A percentile compares a stretch with the other conserved stretches of the same genome.
phyloP scores from a whole-genome alignment of 1,284 basidiomycete species.

The Malassezia psittaci region DNA sequence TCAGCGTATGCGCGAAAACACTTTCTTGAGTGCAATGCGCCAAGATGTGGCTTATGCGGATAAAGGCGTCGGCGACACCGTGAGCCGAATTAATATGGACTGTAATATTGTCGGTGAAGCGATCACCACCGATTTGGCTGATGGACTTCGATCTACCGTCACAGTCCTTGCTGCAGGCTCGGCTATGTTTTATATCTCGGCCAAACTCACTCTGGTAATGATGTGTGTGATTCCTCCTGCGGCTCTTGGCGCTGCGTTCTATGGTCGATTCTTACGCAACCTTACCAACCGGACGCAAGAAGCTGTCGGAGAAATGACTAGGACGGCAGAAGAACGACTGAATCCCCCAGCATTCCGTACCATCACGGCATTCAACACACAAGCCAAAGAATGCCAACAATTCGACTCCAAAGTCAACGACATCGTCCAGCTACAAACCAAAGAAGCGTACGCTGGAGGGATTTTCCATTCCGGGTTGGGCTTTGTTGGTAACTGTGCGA shows the following conservation, averaged over 20 bases:
- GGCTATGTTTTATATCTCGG: conserved; percentile 91
- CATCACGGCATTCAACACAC: conserved; percentile 75
- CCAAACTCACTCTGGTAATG: conserved; percentile 82
- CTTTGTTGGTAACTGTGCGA: conserved; percentile 85
- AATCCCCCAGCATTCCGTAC: conserved; percentile 70
- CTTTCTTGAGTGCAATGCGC: conserved; percentile 67
- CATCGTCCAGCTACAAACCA: conserved; percentile 68
- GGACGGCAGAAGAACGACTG: conserved; percentile 77
- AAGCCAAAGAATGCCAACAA: conserved; percentile 58
- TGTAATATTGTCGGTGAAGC: conserved; percentile 90
- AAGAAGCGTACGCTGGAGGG: conserved; percentile 79
- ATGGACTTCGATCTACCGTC: conserved; percentile 34
- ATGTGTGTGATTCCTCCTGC: conserved; percentile 86
- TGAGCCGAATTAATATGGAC: conserved; percentile 82
- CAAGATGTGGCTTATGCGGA: conserved; percentile 75
- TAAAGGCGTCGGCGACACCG: conserved; percentile 81
- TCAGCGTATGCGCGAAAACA: conserved; percentile 69
- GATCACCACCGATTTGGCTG: conserved; percentile 50
- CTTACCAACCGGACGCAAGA: conserved; percentile 86
- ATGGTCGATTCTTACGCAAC: conserved; percentile 84
- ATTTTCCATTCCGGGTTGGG: conserved; percentile 80
- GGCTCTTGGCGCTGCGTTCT: conserved; percentile 88
- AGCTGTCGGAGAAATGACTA: conserved; percentile 82
- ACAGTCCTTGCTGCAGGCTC: conserved; percentile 57
- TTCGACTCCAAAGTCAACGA: conserved; percentile 56